These are phyloP conservation scores for Lagenidium sp. DNA, from an alignment of 352 stramenopile genomes.

Conservation along the genomic window DNA sequence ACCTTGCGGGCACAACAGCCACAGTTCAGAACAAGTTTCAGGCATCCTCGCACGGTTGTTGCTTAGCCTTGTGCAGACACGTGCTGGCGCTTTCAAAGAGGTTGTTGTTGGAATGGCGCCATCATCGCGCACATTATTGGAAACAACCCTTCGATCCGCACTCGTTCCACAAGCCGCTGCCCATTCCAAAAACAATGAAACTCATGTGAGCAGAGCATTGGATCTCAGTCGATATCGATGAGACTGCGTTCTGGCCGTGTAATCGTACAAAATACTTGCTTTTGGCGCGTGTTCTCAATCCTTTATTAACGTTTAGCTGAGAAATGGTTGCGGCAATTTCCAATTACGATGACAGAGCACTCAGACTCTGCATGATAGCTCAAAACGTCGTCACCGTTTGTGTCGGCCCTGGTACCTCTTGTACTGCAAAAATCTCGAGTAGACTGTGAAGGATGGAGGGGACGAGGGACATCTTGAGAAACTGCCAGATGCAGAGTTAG, in stretches of 20 bases:
- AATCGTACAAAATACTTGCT: too few relatives aligned
- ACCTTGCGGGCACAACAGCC: background rate
- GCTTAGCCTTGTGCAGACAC: conserved; percentile 15
- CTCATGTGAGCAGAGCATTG: too few relatives aligned
- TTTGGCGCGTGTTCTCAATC: too few relatives aligned
- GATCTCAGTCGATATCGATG: too few relatives aligned
- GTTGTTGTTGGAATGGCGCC: conserved; percentile 11
- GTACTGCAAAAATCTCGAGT: background rate
- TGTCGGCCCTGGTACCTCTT: background rate
- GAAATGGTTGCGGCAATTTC: too few relatives aligned
- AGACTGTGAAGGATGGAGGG: background rate
- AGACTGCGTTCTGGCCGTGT: too few relatives aligned
- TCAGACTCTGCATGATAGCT: too few relatives aligned
- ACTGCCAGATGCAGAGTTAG: background rate
- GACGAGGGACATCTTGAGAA: background rate
- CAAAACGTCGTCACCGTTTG: background rate
- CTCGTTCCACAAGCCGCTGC: too few relatives aligned
- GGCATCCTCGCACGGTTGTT: conserved; percentile 5
- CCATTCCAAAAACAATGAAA: too few relatives aligned
- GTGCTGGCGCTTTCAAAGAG: conserved; percentile 12
- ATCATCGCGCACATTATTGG: conserved; percentile 8
- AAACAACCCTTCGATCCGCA: conserved; percentile 9
- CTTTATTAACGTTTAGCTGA: too few relatives aligned
- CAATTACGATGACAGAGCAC: too few relatives aligned
- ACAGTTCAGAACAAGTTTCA: background rate